Percentiles rank a stretch among this genome's conserved stretches.
These are phyloP conservation scores for Aurantiochytrium sp. DNA, from an alignment of 108 stramenopile species.

Conservation along the genomic window DNA sequence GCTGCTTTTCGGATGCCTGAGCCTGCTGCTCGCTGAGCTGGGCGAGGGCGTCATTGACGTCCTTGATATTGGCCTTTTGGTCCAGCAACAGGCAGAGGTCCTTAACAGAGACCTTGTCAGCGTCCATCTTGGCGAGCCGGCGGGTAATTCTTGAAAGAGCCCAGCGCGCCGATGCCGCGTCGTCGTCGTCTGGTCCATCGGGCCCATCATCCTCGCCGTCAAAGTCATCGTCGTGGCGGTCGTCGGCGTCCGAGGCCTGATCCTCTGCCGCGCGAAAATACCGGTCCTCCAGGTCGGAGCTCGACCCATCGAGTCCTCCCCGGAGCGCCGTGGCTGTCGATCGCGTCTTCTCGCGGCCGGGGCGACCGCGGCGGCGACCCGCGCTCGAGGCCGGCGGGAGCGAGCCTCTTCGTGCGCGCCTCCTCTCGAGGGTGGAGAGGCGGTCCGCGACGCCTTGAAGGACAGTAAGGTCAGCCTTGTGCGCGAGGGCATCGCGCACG, in stretches of 20 bases:
- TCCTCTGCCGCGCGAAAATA: not conserved
- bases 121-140: not conserved
- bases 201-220: not conserved
- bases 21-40: not conserved
- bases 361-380: not conserved
- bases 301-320: no score
- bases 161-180: not conserved
- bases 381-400: not conserved
- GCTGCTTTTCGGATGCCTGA: not conserved
- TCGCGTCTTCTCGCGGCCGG: no score
- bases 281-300: no score
- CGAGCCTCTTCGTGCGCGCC: not conserved
- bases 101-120: not conserved
- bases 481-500: not conserved
- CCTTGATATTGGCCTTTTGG: slow-evolving; percentile 11
- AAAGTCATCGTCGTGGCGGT: not conserved
- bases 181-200: not conserved
- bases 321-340: no score
- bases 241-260: not conserved
- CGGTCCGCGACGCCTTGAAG: not conserved
- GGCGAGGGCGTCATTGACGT: slow-evolving; percentile 6
- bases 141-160: not conserved
- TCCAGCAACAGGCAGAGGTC: not conserved
- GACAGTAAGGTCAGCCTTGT: not conserved
- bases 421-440: not conserved